These are phyloP conservation scores for Ambrosiella beaveri DNA, from an alignment of 2,329 filamentous ascomycete species.

Conservation along the genomic window DNA sequence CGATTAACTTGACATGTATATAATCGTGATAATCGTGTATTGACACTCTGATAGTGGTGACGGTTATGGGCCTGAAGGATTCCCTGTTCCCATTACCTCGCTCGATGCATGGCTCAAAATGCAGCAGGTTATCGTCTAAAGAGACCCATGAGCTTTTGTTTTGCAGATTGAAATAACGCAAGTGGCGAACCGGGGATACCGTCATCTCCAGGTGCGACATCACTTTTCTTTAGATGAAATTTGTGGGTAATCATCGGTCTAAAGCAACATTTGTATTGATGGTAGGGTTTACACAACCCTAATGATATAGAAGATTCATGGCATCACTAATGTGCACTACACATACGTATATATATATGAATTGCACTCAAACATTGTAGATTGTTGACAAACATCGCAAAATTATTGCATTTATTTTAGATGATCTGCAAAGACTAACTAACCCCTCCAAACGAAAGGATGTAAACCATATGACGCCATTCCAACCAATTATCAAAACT, in stretches of 20 bases:
- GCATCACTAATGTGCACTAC: neutral
- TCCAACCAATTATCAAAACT: neutral
- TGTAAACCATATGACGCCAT: slow-evolving; percentile 1
- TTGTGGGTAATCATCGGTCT: slow-evolving; percentile 2
- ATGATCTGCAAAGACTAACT: neutral
- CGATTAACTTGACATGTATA: slow-evolving; percentile 4
- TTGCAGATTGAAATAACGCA: neutral
- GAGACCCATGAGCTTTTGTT: neutral
- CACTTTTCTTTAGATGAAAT: neutral
- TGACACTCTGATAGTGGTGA: neutral
- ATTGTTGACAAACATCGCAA: neutral
- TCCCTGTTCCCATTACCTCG: slow-evolving; percentile 8
- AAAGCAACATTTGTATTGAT: neutral
- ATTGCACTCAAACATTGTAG: neutral
- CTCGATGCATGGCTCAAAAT: slow-evolving; percentile 4
- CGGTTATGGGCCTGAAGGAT: slow-evolving; percentile 4
- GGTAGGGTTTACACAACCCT: neutral
- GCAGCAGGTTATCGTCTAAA: neutral
- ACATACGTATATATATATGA: neutral
- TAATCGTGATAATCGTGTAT: neutral
- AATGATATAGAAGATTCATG: neutral
- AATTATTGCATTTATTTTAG: neutral
- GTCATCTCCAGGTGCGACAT: slow-evolving; percentile 1
- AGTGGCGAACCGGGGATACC: neutral
- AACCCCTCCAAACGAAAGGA: neutral